Evolutionary conservation across 2,329 filamentous ascomycete genomes (phyloP), one percentile per base, ranked within the genome.

Genomic region (Cercospora sojina): DNA sequence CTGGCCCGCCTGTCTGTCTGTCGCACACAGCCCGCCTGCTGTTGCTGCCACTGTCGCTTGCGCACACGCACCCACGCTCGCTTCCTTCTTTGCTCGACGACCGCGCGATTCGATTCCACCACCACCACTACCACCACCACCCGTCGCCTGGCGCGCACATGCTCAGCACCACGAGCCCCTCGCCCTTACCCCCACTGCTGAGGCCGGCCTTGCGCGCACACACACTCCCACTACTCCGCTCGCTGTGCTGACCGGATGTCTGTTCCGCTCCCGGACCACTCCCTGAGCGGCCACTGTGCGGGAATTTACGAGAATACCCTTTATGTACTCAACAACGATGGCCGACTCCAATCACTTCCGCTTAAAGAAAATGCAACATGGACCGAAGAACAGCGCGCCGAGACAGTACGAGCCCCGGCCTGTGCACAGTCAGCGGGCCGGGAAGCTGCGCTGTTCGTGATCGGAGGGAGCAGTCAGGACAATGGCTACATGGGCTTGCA

Each of bases 271-370:
- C 92, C 93, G 61, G 82, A 86, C 62, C 84, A 88, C 76, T 83
- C 89, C 69, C 82, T 97, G 77, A 86, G 88, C 78, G 88, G 89
- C 79, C 88, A 91, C 74, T 98, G 94, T 80, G 92, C 93, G 65
- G 87, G 90, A 75, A 85, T 97, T 68, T 84, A 91, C 81, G 84
- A 93, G 76, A 89, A 93, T 78, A 92, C 88, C 12, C 87, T 98
- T 62, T 98, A 96, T 81, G 88, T 91, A 55, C 96, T 92, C 78
- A 91, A 92, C 5, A 80, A 87, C 8, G 80, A 86, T 56, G 91
- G 66, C 25, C 64, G 88, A 29, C 93, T 98, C 73, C 87, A 93
- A 77, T 90, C 90, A 8, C 80, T 98, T 70, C 79, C 84, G 12
- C 80, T 98, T 69, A 80, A 86, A 69, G 79, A 88, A 70, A 90